Evolutionary conservation across 805 yeast genomes (phyloP), one percentile per base, ranked within the genome.

Genomic region (Ogataea zsoltii): DNA sequence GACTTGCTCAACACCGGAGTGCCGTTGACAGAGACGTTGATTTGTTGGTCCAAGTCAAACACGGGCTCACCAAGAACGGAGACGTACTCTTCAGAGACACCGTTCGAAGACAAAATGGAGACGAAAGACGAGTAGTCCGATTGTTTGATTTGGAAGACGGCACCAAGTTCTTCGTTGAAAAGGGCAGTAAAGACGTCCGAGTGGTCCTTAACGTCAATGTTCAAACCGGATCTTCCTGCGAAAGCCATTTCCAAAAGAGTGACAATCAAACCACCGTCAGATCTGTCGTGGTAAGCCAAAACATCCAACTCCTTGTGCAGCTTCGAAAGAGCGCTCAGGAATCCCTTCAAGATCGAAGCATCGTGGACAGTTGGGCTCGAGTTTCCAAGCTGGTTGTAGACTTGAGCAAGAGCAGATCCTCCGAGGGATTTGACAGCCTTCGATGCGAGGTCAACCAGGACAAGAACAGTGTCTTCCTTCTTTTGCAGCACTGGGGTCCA

Each of bases 391-490:
- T 88, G 88, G 54, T 82, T 80, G 75, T 84, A 92, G 33, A 88
- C 97, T 71, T 94, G 99, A 28, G 97, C 90, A 53, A 92, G 72
- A 6, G 97, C 95, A 28, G 98, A 89, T 42, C 95, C 98, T 58
- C 99, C 99, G 40, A 94, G 74, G 2, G 91, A 70, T 54, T 74
- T 73, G 17, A 66, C 54, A 41, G 62, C 66, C 42, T 74, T 75
- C 11, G 21, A 15, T 3, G 75, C 84, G 52, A 92, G 75, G 62
- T 89, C 96, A 49, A 94, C 96, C 40, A 84, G 76, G 25, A 90
- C 86, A 57, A 92, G 70, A 21, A 80, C 71, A 5, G 91, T 74
- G 38, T 76, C 79, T 25, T 67, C 66, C 29, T 34, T 38, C 33
- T 75, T 74, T 53, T 74, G 74, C 48, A 91, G 67, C 60, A 82